Evolutionary conservation across 1,139 yeast genomes (phyloP).

Genomic region (Nematodospora anomalae): DNA sequence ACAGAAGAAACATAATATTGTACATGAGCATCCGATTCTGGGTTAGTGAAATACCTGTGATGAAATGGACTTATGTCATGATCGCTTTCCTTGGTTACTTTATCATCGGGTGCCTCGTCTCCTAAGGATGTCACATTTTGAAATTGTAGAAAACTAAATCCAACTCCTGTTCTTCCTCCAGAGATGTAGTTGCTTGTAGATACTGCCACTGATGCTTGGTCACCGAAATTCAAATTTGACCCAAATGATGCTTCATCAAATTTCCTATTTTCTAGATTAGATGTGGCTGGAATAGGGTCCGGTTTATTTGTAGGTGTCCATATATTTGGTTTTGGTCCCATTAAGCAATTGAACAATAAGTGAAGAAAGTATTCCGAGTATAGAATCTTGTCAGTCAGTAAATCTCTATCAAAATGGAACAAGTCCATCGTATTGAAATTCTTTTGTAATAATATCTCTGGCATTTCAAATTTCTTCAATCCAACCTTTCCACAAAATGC

Average conservation of each 20-base stretch:
- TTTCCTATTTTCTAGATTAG: neutral
- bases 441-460: constrained; percentile 49
- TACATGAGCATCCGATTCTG: constrained; percentile 77
- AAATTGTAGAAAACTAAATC: constrained; percentile 3
- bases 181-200: neutral
- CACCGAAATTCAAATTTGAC: neutral
- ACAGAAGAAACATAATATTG: constrained; percentile 73
- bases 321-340: constrained; percentile 69
- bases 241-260: neutral
- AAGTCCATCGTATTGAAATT: constrained; percentile 71
- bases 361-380: constrained; percentile 66
- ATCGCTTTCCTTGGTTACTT: neutral
- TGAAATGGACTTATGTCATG: constrained; percentile 59
- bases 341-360: constrained; percentile 59
- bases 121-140: neutral
- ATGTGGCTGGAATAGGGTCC: constrained; percentile 16
- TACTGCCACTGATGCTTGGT: neutral
- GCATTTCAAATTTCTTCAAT: constrained; percentile 35
- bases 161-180: neutral
- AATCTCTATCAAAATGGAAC: constrained; percentile 66
- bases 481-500: constrained; percentile 62
- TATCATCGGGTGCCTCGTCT: constrained; percentile 11
- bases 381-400: constrained; percentile 58
- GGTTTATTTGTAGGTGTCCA: constrained; percentile 58
- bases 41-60: constrained; percentile 81